Evolutionary conservation across 75 land plant species (phyloP).

Genomic region (Cryptomeria japonica): DNA sequence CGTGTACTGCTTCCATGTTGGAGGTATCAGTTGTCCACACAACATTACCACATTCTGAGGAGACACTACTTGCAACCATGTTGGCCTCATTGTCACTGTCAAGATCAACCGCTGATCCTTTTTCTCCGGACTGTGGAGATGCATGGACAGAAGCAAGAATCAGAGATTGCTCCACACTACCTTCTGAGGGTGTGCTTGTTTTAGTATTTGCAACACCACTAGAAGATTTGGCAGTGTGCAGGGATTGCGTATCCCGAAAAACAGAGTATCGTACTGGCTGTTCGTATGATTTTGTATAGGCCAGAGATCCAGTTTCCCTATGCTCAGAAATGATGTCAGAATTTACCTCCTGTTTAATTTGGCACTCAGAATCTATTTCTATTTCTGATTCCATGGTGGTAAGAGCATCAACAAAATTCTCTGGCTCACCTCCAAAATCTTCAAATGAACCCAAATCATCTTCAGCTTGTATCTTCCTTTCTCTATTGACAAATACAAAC

Average conservation of each 20-base stretch:
- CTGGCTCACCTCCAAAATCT: conserved; percentile 52
- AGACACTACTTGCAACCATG: not conserved
- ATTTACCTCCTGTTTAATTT: conserved; percentile 10
- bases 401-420: conserved; percentile 64
- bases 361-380: conserved; percentile 57
- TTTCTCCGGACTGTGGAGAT: not conserved
- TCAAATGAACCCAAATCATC: conserved; percentile 19
- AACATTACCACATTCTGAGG: not conserved
- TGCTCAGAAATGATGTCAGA: conserved; percentile 28
- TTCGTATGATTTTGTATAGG: not conserved
- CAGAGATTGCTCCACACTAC: not conserved
- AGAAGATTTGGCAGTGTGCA: not conserved
- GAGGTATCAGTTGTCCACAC: not conserved
- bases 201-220: not conserved
- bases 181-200: not conserved
- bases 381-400: conserved; percentile 52
- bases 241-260: not conserved
- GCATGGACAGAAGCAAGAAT: not conserved
- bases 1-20: not conserved
- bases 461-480: conserved; percentile 12
- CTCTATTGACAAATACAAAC: conserved; percentile 10
- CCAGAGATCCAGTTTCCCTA: conserved; percentile 4
- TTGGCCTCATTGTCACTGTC: not conserved
- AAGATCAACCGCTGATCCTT: not conserved
- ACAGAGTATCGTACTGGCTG: not conserved